These are phyloP conservation scores for Gossypium raimondii DNA, from an alignment of 345 rosid species.

Conservation along the genomic window DNA sequence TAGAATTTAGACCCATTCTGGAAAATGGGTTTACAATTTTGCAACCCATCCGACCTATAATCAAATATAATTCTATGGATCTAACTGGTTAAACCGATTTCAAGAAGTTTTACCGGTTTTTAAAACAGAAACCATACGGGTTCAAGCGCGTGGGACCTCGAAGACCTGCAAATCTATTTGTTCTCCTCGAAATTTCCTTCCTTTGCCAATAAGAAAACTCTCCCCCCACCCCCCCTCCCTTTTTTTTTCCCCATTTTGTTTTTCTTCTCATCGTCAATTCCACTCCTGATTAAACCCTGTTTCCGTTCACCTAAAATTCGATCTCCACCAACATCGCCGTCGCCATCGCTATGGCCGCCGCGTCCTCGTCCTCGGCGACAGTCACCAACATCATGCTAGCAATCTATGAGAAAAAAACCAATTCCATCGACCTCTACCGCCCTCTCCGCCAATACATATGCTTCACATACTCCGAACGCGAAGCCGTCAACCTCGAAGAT, in stretches of 20 bases:
- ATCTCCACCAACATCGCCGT: slow-evolving; percentile 7
- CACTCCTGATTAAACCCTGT: not conserved
- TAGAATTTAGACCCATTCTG: no score
- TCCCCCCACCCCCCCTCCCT: not conserved
- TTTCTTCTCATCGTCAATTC: not conserved
- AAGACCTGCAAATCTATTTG: not conserved
- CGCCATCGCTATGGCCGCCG: slow-evolving; percentile 47
- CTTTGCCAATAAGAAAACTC: slow-evolving; percentile 15
- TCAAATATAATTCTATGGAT: not conserved
- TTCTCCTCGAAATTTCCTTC: slow-evolving; percentile 4
- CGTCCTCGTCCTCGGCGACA: slow-evolving; percentile 45
- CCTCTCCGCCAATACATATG: slow-evolving; percentile 85
- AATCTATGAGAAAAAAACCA: slow-evolving; percentile 85
- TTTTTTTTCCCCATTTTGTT: not conserved
- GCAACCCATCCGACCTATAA: no score
- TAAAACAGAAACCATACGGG: not conserved
- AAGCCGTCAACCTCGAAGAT: slow-evolving; percentile 89
- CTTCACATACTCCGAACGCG: slow-evolving; percentile 85
- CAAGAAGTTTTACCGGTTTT: not conserved
- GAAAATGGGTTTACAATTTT: no score
- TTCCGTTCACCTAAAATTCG: not conserved
- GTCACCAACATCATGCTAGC: slow-evolving; percentile 87
- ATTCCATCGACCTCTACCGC: slow-evolving; percentile 75
- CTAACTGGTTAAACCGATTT: not conserved
- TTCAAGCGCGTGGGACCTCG: not conserved